These are phyloP conservation scores for Lentinula lateritia DNA, from an alignment of 768 basidiomycete genomes.

Conservation along the genomic window DNA sequence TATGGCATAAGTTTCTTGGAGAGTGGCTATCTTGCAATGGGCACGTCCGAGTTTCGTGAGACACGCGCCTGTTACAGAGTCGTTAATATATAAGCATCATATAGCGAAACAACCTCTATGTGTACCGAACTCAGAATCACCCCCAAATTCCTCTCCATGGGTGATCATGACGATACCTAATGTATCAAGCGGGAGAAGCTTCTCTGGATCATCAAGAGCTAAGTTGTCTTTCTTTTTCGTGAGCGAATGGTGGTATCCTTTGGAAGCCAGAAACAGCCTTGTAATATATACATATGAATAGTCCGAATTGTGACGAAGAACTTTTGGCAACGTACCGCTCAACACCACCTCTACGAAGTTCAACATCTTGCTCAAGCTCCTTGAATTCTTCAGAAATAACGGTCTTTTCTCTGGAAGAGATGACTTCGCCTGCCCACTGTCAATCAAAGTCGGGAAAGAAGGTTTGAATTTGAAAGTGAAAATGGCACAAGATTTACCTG, in stretches of 20 bases:
- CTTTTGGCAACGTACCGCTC: constrained; percentile 47
- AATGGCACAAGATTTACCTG: constrained; percentile 45
- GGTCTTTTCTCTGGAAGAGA: constrained; percentile 79
- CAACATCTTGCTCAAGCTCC: constrained; percentile 80
- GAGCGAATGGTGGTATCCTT: constrained; percentile 63
- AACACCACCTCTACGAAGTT: constrained; percentile 69
- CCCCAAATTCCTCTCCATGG: constrained; percentile 78
- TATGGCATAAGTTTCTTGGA: constrained; percentile 78
- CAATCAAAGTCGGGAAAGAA: constrained; percentile 17
- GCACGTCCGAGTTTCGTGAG: constrained; percentile 75
- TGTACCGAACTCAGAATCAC: constrained; percentile 68
- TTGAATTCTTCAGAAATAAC: constrained; percentile 72
- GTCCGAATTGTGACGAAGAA: neutral
- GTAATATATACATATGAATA: neutral
- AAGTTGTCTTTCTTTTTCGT: constrained; percentile 73
- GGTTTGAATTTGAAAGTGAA: constrained; percentile 10
- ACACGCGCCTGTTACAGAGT: constrained; percentile 46
- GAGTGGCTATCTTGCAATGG: constrained; percentile 77
- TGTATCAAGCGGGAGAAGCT: constrained; percentile 70
- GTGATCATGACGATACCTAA: constrained; percentile 84
- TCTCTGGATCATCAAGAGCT: constrained; percentile 57
- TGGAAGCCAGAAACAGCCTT: constrained; percentile 70
- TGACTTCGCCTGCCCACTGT: constrained; percentile 88
- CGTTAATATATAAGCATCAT: neutral
- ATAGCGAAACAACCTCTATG: neutral